These are phyloP conservation scores for Amanita polypyramis DNA, from an alignment of 768 basidiomycete species.

Conservation along the genomic window DNA sequence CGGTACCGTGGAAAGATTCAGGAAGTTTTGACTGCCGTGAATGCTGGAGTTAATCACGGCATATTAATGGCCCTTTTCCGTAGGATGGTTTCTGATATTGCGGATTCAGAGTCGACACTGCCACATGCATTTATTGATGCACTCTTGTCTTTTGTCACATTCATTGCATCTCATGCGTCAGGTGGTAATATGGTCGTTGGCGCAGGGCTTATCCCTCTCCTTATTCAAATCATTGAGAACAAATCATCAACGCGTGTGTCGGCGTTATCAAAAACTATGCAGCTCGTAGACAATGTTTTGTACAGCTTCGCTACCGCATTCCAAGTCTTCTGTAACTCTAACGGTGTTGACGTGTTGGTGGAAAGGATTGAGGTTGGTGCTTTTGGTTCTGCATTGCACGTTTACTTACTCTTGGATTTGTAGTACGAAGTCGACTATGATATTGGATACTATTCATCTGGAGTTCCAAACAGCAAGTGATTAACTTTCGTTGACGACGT, in stretches of 20 bases:
- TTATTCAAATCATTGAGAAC: conserved; percentile 86
- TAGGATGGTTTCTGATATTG: conserved; percentile 67
- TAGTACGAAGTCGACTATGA: conserved; percentile 63
- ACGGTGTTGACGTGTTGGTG: conserved; percentile 79
- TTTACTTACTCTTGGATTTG: conserved; percentile 7
- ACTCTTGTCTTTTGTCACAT: conserved; percentile 76
- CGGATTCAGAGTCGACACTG: conserved; percentile 50
- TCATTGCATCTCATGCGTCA: conserved; percentile 73
- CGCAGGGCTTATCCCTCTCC: conserved; percentile 80
- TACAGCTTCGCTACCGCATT: conserved; percentile 87
- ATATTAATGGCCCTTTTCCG: conserved; percentile 84
- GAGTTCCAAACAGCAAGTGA: conserved; percentile 11
- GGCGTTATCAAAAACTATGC: conserved; percentile 84
- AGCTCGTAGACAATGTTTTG: conserved; percentile 84
- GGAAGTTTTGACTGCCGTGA: conserved; percentile 84
- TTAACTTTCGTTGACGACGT: not conserved
- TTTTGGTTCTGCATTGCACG: not conserved
- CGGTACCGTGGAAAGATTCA: conserved; percentile 74
- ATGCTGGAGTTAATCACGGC: conserved; percentile 94
- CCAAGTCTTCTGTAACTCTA: conserved; percentile 72
- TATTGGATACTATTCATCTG: conserved; percentile 40
- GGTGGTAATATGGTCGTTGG: conserved; percentile 93
- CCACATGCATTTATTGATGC: conserved; percentile 78
- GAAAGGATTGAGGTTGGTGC: conserved; percentile 72
- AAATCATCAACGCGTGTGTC: conserved; percentile 55